Conservation (phyloP, 164 flowering plant species). For the Platanus orientalis region DNA sequence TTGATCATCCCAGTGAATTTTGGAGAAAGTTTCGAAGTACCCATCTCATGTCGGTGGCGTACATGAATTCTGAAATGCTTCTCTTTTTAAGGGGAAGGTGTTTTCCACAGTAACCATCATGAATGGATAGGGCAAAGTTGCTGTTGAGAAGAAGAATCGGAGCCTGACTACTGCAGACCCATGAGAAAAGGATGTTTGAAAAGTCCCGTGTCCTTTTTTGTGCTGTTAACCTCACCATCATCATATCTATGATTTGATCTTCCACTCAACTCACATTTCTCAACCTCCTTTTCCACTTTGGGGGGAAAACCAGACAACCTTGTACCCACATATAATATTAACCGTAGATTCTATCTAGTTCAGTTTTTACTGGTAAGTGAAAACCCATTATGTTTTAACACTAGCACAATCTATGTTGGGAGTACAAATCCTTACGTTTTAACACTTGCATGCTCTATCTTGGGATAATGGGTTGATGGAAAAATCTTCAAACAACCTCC, state of each 20-base stretch:
- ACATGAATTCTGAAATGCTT: conserved; percentile 37
- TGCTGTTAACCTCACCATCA: neutral
- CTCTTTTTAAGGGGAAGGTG: conserved; percentile 19
- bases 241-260: neutral
- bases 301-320: no score
- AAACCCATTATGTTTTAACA: no score
- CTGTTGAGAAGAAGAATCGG: conserved; percentile 24
- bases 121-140: conserved; percentile 9
- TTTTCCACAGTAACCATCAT: conserved; percentile 24
- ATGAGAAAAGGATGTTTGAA: conserved; percentile 24
- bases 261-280: neutral
- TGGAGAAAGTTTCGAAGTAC: conserved; percentile 11
- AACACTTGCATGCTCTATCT: no score
- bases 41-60: conserved; percentile 37
- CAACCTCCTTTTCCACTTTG: no score
- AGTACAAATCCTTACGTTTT: no score
- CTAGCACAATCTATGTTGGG: no score
- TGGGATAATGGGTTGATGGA: no score
- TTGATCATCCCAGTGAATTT: no score
- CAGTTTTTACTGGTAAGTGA: no score
- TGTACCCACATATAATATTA: no score
- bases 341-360: no score
- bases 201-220: conserved; percentile 5
- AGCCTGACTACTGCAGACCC: conserved; percentile 26
- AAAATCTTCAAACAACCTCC: no score